phyloP scores from a whole-genome alignment of 352 stramenopile species.

The Phytophthora citricola region DNA sequence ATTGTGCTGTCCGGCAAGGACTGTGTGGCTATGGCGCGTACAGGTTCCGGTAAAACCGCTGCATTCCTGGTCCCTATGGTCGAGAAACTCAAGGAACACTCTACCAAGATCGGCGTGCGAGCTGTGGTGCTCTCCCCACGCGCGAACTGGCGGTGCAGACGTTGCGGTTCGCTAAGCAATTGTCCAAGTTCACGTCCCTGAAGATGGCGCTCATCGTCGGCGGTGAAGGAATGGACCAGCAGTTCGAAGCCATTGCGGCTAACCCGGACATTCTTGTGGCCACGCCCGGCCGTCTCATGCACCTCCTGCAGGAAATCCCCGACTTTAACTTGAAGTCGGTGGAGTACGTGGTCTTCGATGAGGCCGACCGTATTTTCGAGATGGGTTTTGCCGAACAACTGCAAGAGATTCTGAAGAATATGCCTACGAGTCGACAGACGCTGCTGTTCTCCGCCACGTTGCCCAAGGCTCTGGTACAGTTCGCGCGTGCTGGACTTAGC shows the following conservation, averaged over 20 bases:
- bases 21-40: slow-evolving; percentile 98
- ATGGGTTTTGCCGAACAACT: slow-evolving; percentile 99
- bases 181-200: slow-evolving; percentile 93
- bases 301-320: slow-evolving; percentile 93
- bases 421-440: slow-evolving; percentile 89
- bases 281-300: slow-evolving; percentile 95
- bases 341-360: slow-evolving; percentile 97
- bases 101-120: slow-evolving; percentile 86
- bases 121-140: slow-evolving; percentile 95
- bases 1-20: slow-evolving; percentile 96
- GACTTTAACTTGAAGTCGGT: slow-evolving; percentile 94
- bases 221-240: slow-evolving; percentile 98
- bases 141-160: slow-evolving; percentile 99
- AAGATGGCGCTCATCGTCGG: slow-evolving; percentile 95
- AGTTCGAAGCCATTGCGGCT: slow-evolving; percentile 95
- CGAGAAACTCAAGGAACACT: slow-evolving; percentile 96
- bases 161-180: slow-evolving; percentile 87
- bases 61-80: slow-evolving; percentile 98
- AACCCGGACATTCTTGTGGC: slow-evolving; percentile 96
- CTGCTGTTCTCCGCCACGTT: slow-evolving; percentile 97
- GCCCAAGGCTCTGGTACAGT: slow-evolving; percentile 97
- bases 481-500: slow-evolving; percentile 97
- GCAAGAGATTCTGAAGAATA: slow-evolving; percentile 92
- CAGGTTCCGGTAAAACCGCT: slow-evolving; percentile 97
- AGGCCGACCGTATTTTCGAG: slow-evolving; percentile 99